Base-by-base conservation (phyloP, 2,329 filamentous ascomycete species). In the Pyrenophora seminiperda region DNA sequence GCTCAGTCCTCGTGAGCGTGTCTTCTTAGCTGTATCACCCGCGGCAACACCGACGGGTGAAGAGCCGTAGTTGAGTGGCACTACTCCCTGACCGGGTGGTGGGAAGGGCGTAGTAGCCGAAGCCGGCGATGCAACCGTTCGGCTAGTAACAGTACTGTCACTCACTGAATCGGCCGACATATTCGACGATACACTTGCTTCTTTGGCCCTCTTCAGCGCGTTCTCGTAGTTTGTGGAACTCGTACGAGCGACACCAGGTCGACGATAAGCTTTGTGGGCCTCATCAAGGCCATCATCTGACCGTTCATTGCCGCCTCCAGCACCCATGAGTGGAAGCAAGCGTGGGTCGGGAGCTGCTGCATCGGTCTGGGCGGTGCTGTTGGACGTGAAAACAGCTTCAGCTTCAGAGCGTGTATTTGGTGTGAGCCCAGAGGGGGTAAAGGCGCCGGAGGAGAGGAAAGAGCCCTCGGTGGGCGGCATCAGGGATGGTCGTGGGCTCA, bases 321-420 rank as follows among this genome's bases (percentile, higher is more conserved):
- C 24, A 22, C 42, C 44, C 47, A 29, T 46, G 19, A 54, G 30
- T 22, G 53, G 22, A 3, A 45, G 15, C 18, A 63, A 32, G 1
- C 50, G 50, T 11, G 61, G 62, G 13, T 68, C 66, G 3, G 70
- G 70, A 3, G 70, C 70, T 29, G 70, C 70, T 7, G 68, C 67
- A 34, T 73, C 70, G 17, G 70, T 73, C 50, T 72, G 70, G 9
- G 59, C 46, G 22, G 41, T 44, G 15, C 55, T 65, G 57, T 73
- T 73, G 22, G 58, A 54, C 1, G 59, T 59, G 36, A 73, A 62
- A 18, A 64, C 66, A n/a, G 59, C 64, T 57, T 73, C 70, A 15
- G 65, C 70, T 62, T 72, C 63, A 10, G 63, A 65, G 15, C 70
- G 68, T 13, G 70, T 71, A 24, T 62, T 68, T 17, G 70, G 70